These are phyloP conservation scores for Beauveria varroae DNA, from an alignment of 2,329 filamentous ascomycete species.

Conservation along the genomic window DNA sequence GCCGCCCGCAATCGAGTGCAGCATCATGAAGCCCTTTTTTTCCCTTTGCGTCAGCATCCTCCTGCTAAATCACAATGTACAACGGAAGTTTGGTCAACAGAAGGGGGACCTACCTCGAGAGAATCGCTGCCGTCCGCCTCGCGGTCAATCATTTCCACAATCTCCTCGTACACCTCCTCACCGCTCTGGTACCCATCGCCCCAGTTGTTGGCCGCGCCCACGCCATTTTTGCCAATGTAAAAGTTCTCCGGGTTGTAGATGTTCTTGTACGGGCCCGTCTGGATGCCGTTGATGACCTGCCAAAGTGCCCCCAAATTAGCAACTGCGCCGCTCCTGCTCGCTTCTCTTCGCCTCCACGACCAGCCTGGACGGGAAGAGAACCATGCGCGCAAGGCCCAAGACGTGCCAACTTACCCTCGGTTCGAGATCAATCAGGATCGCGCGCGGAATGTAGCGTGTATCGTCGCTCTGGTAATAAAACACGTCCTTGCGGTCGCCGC, in stretches of 20 bases:
- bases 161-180: conserved; percentile 87
- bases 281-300: conserved; percentile 81
- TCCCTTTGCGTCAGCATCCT: too few relatives aligned
- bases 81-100: neutral
- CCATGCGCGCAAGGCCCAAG: too few relatives aligned
- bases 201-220: conserved; percentile 97
- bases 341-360: neutral
- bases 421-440: conserved; percentile 91
- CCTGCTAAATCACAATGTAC: too few relatives aligned
- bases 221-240: conserved; percentile 88
- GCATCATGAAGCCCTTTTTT: conserved; percentile 83
- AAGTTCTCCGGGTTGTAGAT: conserved; percentile 99
- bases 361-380: neutral
- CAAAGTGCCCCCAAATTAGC: neutral
- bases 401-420: conserved; percentile 54
- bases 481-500: conserved; percentile 95
- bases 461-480: conserved; percentile 99
- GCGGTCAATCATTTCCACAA: conserved; percentile 98
- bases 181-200: conserved; percentile 92
- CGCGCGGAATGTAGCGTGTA: conserved; percentile 93
- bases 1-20: conserved; percentile 95
- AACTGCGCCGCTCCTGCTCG: neutral
- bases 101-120: conserved; percentile 57
- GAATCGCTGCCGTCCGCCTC: conserved; percentile 98
- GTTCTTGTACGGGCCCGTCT: conserved; percentile 90